Evolutionary conservation across 805 yeast species (phyloP).

Genomic region (Kodamaea kaohsiungensis): DNA sequence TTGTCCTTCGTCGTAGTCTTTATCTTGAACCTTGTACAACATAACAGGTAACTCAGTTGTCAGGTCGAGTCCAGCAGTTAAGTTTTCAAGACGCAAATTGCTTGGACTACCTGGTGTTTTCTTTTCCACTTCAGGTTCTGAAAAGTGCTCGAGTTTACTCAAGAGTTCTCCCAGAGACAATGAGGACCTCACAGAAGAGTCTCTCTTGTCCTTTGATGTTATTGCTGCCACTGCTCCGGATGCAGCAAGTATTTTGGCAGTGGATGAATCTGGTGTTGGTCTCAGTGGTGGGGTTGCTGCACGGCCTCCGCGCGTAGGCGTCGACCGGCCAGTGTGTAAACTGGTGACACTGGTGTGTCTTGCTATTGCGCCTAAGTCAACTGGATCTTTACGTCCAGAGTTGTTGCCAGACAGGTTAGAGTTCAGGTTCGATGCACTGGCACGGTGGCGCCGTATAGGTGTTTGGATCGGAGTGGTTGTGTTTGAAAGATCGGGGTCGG

Average conservation of each 20-base stretch:
- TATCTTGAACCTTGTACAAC: constrained; percentile 33
- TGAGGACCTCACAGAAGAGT: constrained; percentile 18
- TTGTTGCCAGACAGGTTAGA: constrained; percentile 1
- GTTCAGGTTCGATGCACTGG: constrained; percentile 3
- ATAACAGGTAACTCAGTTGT: constrained; percentile 28
- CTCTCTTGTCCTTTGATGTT: not conserved
- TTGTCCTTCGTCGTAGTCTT: constrained; percentile 23
- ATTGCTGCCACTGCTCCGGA: not conserved
- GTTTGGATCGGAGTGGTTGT: constrained; percentile 14
- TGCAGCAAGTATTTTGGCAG: not conserved
- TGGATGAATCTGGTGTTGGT: constrained; percentile 4
- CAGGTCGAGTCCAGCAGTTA: constrained; percentile 32
- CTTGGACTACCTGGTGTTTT: constrained; percentile 3
- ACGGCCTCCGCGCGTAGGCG: constrained; percentile 3
- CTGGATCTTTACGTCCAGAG: constrained; percentile 1
- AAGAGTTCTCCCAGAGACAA: constrained; percentile 34
- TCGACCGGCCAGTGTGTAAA: not conserved
- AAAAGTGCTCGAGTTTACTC: constrained; percentile 19
- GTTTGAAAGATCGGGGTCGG: constrained; percentile 22
- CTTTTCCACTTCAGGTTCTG: not conserved
- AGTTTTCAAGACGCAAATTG: constrained; percentile 12
- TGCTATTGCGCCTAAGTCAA: constrained; percentile 1
- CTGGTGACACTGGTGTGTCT: constrained; percentile 3
- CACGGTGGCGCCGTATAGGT: constrained; percentile 4
- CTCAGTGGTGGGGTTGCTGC: not conserved